phyloP scores from a whole-genome alignment of 345 rosid genomes.

The Raphanus raphanistrum region DNA sequence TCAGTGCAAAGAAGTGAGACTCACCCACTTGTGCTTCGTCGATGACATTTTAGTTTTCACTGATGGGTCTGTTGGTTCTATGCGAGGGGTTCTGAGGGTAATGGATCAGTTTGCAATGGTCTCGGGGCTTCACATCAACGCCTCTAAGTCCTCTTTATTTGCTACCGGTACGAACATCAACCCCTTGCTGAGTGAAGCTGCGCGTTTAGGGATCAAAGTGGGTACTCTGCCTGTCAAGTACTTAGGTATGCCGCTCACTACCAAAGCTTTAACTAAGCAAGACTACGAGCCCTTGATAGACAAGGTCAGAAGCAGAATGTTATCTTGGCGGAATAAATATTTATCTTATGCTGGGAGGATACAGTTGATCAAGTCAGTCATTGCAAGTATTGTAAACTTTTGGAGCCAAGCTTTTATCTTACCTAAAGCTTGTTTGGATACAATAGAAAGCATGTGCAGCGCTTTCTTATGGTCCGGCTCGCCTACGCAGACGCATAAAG shows the following conservation, averaged over 20 bases:
- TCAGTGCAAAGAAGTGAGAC: not conserved
- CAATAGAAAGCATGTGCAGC: too few relatives aligned
- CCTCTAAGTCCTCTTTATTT: not conserved
- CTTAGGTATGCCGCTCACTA: not conserved
- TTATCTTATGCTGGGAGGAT: too few relatives aligned
- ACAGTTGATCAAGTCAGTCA: too few relatives aligned
- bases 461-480: too few relatives aligned
- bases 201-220: not conserved
- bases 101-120: not conserved
- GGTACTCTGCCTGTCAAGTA: not conserved
- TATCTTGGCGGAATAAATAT: not conserved
- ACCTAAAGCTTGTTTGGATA: too few relatives aligned
- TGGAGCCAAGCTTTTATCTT: too few relatives aligned
- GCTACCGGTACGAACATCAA: not conserved
- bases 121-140: not conserved
- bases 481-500: too few relatives aligned
- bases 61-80: not conserved
- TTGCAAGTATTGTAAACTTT: too few relatives aligned
- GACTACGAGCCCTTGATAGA: too few relatives aligned
- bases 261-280: too few relatives aligned
- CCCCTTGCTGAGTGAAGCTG: not conserved
- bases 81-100: not conserved
- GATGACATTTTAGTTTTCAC: not conserved
- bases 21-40: not conserved
- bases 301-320: too few relatives aligned